These are phyloP conservation scores for Primulina huaijiensis DNA, from an alignment of 257 asterid species.

Conservation along the genomic window DNA sequence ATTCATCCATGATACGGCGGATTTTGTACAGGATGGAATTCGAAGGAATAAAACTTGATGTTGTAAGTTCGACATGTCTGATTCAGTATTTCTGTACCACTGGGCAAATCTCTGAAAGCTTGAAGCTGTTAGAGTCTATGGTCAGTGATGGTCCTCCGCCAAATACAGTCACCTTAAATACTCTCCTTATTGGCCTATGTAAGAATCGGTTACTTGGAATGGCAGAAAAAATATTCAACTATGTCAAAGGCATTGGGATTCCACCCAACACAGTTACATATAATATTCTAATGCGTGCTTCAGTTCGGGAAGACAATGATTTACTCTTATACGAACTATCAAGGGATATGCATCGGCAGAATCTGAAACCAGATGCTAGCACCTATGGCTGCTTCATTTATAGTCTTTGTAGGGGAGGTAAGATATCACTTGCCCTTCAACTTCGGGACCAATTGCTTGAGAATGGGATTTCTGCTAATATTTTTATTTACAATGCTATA, in stretches of 20 bases:
- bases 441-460: constrained; percentile 37
- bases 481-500: constrained; percentile 41
- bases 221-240: constrained; percentile 36
- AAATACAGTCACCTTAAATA: constrained; percentile 41
- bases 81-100: constrained; percentile 42
- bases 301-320: constrained; percentile 39
- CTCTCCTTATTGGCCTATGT: constrained; percentile 51
- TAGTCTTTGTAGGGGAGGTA: constrained; percentile 45
- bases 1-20: constrained; percentile 33
- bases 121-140: constrained; percentile 43
- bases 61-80: constrained; percentile 48
- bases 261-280: constrained; percentile 45
- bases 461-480: constrained; percentile 41
- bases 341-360: constrained; percentile 39
- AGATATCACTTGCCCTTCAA: constrained; percentile 42
- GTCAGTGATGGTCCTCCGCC: constrained; percentile 41
- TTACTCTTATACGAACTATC: constrained; percentile 35
- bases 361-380: constrained; percentile 40
- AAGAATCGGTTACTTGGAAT: constrained; percentile 37
- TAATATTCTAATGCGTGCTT: constrained; percentile 51
- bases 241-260: constrained; percentile 39
- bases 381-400: constrained; percentile 43
- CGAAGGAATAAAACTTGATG: constrained; percentile 43
- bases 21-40: constrained; percentile 43
- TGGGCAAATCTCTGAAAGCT: constrained; percentile 35